A percentile compares a stretch with the other conserved stretches of the same genome.
phyloP scores from a whole-genome alignment of 2,329 filamentous ascomycete species.

The Alternaria triticimaculans region DNA sequence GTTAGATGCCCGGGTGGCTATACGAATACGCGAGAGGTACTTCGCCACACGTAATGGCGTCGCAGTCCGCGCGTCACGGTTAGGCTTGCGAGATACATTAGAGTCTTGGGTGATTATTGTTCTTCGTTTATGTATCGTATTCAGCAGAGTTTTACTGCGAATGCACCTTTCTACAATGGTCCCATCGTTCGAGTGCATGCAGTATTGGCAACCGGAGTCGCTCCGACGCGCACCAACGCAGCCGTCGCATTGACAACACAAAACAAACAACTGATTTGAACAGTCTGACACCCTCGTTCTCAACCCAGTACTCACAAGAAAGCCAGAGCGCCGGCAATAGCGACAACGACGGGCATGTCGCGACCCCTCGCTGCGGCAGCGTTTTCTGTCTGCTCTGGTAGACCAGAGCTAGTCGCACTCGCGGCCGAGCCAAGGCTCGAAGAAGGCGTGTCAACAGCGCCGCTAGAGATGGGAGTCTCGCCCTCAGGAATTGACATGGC shows the following conservation, averaged over 20 bases:
- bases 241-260: background rate
- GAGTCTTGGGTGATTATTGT: background rate
- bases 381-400: conserved; percentile 18
- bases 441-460: conserved; percentile 3
- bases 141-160: background rate
- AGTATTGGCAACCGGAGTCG: background rate
- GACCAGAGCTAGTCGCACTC: background rate
- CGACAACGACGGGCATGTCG: conserved; percentile 19
- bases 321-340: conserved; percentile 32
- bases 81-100: background rate
- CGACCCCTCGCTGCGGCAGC: conserved; percentile 26
- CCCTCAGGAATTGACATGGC: background rate
- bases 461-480: conserved; percentile 12
- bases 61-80: background rate
- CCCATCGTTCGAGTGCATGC: background rate
- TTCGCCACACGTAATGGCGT: background rate
- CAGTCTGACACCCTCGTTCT: background rate
- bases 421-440: background rate
- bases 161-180: background rate
- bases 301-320: conserved; percentile 21
- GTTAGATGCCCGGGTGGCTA: background rate
- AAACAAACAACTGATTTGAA: background rate
- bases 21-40: conserved; percentile 4
- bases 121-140: background rate
- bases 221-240: background rate